Conservation (phyloP, 768 basidiomycete genomes). For the Boletus sp. region DNA sequence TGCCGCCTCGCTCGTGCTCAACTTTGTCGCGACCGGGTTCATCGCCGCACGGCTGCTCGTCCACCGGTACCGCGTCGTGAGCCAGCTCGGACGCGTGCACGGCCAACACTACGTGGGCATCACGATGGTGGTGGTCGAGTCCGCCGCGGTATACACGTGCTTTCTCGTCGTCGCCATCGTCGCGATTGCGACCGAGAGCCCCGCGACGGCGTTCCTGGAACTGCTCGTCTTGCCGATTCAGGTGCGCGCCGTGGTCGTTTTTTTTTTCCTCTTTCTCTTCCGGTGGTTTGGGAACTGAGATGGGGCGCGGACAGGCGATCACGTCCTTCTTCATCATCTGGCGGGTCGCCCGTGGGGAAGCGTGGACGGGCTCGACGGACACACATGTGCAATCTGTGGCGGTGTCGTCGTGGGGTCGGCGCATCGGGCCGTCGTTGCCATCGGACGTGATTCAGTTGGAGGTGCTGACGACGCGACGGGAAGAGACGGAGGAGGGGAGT, state of each 20-base stretch:
- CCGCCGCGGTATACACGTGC: constrained; percentile 42
- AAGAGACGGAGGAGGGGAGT: background rate
- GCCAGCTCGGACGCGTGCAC: constrained; percentile 33
- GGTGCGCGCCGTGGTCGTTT: too few relatives aligned
- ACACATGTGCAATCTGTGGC: background rate
- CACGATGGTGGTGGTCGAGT: constrained; percentile 40
- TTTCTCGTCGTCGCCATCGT: constrained; percentile 40
- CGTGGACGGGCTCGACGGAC: constrained; percentile 20
- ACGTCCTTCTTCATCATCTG: constrained; percentile 39
- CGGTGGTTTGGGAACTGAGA: background rate
- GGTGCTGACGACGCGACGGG: background rate
- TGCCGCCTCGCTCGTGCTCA: constrained; percentile 25
- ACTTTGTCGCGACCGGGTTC: constrained; percentile 26
- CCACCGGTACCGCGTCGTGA: constrained; percentile 18
- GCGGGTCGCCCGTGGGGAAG: constrained; percentile 36
- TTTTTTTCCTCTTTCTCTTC: too few relatives aligned
- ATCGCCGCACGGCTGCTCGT: constrained; percentile 29
- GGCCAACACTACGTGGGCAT: constrained; percentile 37
- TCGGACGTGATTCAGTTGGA: background rate
- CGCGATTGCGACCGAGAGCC: constrained; percentile 38
- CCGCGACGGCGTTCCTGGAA: constrained; percentile 41
- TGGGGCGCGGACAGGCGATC: constrained; percentile 35
- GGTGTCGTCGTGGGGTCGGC: background rate
- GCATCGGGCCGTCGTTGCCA: background rate
- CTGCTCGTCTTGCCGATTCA: constrained; percentile 2